Conservation (phyloP, 352 stramenopile species). For the Globisporangium paddicum region DNA sequence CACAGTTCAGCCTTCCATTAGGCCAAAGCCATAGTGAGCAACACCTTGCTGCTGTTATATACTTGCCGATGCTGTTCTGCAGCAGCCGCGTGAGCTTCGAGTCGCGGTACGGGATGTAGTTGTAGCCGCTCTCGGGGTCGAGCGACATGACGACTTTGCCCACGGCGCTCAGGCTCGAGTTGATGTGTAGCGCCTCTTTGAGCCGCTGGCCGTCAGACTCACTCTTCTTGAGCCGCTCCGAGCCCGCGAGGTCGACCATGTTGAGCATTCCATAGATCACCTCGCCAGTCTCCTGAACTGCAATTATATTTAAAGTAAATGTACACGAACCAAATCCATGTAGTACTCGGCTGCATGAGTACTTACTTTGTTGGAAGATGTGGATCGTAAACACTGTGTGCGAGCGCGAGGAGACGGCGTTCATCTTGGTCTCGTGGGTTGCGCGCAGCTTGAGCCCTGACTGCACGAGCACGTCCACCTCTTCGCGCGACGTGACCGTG, state of each 20-base stretch:
- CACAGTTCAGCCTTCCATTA: not conserved
- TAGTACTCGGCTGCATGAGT: too few relatives aligned
- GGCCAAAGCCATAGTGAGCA: not conserved
- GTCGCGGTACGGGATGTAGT: conserved; percentile 86
- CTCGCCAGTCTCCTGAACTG: conserved; percentile 62
- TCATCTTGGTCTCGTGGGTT: conserved; percentile 93
- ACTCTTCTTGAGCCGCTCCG: conserved; percentile 83
- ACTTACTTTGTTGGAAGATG: conserved; percentile 75
- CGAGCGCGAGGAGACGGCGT: conserved; percentile 84
- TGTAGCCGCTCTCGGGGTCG: conserved; percentile 81
- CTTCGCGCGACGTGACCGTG: conserved; percentile 81
- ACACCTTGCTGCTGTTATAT: too few relatives aligned
- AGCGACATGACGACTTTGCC: conserved; percentile 87
- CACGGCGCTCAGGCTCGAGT: conserved; percentile 78
- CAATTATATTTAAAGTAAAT: not conserved
- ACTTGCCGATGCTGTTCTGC: conserved; percentile 78
- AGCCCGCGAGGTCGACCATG: conserved; percentile 82
- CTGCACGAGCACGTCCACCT: conserved; percentile 84
- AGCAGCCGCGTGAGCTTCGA: conserved; percentile 81
- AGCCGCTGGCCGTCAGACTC: conserved; percentile 81
- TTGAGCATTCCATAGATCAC: conserved; percentile 85
- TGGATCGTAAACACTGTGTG: conserved; percentile 88
- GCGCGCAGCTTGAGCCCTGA: conserved; percentile 83
- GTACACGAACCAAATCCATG: not conserved
- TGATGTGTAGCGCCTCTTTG: conserved; percentile 85